Evolutionary conservation across 495 filamentous ascomycete genomes (phyloP).

Genomic region (Endocarpon pusillum): DNA sequence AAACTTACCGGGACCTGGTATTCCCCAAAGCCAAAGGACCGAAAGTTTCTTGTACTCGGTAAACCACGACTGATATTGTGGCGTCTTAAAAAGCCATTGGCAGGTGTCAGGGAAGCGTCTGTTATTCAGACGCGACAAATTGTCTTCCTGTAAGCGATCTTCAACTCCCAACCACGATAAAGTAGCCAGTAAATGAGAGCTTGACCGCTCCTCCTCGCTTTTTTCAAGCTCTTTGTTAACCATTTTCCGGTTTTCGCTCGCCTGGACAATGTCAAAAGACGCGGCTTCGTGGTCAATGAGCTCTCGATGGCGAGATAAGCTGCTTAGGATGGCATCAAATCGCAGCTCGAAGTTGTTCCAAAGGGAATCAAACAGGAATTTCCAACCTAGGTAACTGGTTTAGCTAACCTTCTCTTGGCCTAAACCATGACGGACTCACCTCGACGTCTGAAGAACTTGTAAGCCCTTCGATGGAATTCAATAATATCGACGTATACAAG

Average conservation of each 20-base stretch:
- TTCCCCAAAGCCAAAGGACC: background rate
- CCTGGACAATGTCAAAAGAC: conserved; percentile 14
- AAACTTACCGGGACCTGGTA: background rate
- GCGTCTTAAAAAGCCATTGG: background rate
- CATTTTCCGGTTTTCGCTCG: conserved; percentile 7
- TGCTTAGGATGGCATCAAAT: conserved; percentile 22
- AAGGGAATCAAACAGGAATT: conserved; percentile 22
- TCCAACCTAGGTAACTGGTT: conserved; percentile 24
- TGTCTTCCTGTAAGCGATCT: background rate
- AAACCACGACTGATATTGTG: background rate
- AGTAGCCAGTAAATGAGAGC: background rate
- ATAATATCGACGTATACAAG: conserved; percentile 27
- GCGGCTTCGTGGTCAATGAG: conserved; percentile 21
- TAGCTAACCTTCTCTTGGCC: background rate
- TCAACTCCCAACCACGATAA: background rate
- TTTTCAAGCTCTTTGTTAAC: background rate
- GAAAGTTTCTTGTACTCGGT: background rate
- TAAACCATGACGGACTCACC: conserved; percentile 11
- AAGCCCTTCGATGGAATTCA: conserved; percentile 26
- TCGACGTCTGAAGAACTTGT: conserved; percentile 24
- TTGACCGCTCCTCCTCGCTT: background rate
- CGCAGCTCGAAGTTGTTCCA: conserved; percentile 24
- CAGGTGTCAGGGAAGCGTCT: background rate
- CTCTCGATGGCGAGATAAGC: conserved; percentile 17
- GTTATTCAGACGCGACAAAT: background rate